Conservation (phyloP, 1,139 yeast species). For the Debaryomyces singareniensis region DNA sequence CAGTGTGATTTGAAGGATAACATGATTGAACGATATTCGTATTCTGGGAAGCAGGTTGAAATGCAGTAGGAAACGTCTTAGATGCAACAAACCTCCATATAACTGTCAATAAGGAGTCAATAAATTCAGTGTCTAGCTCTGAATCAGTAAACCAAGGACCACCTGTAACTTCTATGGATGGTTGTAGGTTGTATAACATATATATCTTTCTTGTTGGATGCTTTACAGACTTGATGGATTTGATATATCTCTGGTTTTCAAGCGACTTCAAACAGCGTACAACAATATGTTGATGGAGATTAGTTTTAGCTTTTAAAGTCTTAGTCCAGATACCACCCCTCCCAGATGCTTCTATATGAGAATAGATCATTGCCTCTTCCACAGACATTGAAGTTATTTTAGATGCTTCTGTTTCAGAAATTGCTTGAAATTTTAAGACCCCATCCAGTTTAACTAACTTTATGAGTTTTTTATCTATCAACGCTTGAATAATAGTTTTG, state of each 20-base stretch:
- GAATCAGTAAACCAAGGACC: constrained; percentile 99
- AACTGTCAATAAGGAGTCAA: constrained; percentile 73
- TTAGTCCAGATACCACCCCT: constrained; percentile 97
- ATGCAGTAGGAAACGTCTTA: constrained; percentile 70
- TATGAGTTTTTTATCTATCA: constrained; percentile 57
- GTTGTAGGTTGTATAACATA: constrained; percentile 90
- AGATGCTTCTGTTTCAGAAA: constrained; percentile 57
- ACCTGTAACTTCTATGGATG: constrained; percentile 93
- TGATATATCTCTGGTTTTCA: constrained; percentile 80
- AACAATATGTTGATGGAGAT: constrained; percentile 89
- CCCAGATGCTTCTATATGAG: constrained; percentile 86
- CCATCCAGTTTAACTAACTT: constrained; percentile 63
- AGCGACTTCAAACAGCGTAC: constrained; percentile 75
- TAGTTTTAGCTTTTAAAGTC: constrained; percentile 84
- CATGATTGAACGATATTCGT: constrained; percentile 27
- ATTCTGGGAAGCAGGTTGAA: constrained; percentile 27
- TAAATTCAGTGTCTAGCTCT: constrained; percentile 90
- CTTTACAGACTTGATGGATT: constrained; percentile 86
- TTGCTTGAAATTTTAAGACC: constrained; percentile 68
- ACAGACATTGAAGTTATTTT: constrained; percentile 69
- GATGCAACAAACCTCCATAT: constrained; percentile 83
- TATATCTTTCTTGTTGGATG: constrained; percentile 95
- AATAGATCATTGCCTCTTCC: constrained; percentile 89
- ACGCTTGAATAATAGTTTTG: constrained; percentile 58
- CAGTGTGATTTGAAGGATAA: constrained; percentile 50